Evolutionary conservation across 257 asterid genomes (phyloP).

Genomic region (Primulina tabacum): DNA sequence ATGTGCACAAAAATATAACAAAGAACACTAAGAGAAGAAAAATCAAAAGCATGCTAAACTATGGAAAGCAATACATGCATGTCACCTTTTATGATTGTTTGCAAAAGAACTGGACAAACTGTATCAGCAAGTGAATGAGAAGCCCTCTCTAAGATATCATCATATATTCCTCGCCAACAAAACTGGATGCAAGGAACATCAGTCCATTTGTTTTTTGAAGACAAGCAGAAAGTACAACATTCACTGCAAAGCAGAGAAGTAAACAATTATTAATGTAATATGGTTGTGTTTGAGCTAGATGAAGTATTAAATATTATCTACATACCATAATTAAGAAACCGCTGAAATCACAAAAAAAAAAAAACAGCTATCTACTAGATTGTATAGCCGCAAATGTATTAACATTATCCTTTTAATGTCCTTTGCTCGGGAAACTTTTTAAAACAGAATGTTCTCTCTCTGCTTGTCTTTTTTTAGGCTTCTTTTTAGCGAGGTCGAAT

Average conservation of each 20-base stretch:
- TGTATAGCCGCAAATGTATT: neutral
- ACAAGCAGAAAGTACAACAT: constrained; percentile 55
- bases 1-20: too few species aligned
- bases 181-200: constrained; percentile 77
- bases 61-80: constrained; percentile 12
- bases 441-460: neutral
- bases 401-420: neutral
- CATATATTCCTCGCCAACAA: constrained; percentile 48
- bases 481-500: neutral
- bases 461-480: too few species aligned
- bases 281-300: constrained; percentile 8
- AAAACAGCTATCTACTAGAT: too few species aligned
- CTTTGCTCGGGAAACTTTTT: constrained; percentile 12
- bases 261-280: constrained; percentile 13
- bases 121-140: constrained; percentile 63
- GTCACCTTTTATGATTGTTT: constrained; percentile 85
- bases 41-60: constrained; percentile 10
- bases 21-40: neutral
- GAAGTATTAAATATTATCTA: neutral
- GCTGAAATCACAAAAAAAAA: too few species aligned
- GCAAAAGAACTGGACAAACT: constrained; percentile 73
- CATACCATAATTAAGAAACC: too few species aligned
- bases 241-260: constrained; percentile 64
- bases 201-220: constrained; percentile 46
- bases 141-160: constrained; percentile 49